These are phyloP conservation scores for Flueggea neowawraea DNA, from an alignment of 441 rosid genomes.

Conservation along the genomic window DNA sequence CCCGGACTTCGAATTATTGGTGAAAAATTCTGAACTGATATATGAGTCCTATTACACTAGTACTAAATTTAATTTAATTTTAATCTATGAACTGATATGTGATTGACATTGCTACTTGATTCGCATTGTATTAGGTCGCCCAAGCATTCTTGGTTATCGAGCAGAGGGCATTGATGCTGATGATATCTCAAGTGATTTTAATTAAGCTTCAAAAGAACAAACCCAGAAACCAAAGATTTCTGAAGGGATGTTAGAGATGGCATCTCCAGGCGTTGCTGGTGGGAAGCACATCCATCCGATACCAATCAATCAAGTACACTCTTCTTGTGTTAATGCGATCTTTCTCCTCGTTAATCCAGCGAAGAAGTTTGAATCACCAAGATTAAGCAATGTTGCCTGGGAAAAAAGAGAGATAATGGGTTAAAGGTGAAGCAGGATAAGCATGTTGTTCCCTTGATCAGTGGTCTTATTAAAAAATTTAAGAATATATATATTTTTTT, in stretches of 20 bases:
- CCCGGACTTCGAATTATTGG: no score
- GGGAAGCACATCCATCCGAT: slow-evolving; percentile 56
- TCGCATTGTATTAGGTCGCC: slow-evolving; percentile 54
- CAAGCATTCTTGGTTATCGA: slow-evolving; percentile 73
- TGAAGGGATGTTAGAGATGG: slow-evolving; percentile 88
- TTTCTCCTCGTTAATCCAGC: slow-evolving; percentile 43
- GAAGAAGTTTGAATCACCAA: slow-evolving; percentile 60
- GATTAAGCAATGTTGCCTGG: slow-evolving; percentile 84
- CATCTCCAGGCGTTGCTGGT: slow-evolving; percentile 56
- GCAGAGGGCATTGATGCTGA: slow-evolving; percentile 65
- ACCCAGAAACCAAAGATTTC: slow-evolving; percentile 71
- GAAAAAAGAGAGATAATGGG: slow-evolving; percentile 99
- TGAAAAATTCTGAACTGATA: no score
- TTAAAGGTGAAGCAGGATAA: slow-evolving; percentile 99
- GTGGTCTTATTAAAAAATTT: no score
- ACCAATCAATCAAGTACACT: slow-evolving; percentile 60
- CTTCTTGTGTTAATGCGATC: slow-evolving; percentile 11
- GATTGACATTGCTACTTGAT: no score
- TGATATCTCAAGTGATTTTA: slow-evolving; percentile 51
- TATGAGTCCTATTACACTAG: slow-evolving; percentile 4
- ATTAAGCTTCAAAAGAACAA: slow-evolving; percentile 48
- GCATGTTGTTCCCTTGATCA: slow-evolving; percentile 43
- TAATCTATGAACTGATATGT: no score
- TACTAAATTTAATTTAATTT: no score
- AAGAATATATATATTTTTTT: no score